These are phyloP conservation scores for Ustilago shanxiensis DNA, from an alignment of 1,284 basidiomycete species.

Conservation along the genomic window DNA sequence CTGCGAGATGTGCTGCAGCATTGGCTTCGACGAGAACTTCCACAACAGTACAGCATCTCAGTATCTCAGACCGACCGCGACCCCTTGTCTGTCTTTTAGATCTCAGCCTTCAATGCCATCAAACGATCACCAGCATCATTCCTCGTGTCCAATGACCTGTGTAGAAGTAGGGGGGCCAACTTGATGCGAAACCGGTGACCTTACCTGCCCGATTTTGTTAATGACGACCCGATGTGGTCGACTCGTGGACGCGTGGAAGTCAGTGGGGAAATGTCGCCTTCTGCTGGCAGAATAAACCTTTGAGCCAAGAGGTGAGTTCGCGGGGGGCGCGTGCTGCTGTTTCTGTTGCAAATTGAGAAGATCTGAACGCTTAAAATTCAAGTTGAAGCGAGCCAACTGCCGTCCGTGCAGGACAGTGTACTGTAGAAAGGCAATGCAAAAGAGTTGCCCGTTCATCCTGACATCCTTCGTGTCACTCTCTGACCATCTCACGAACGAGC, in stretches of 20 bases:
- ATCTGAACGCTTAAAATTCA: conserved; percentile 14
- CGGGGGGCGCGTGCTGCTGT: not conserved
- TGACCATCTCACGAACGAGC: not conserved
- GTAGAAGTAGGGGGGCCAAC: not conserved
- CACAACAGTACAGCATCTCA: conserved; percentile 17
- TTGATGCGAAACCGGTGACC: not conserved
- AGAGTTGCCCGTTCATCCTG: not conserved
- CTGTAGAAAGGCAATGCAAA: not conserved
- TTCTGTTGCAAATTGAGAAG: conserved; percentile 18
- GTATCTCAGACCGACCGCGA: conserved; percentile 45
- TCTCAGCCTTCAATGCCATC: not conserved
- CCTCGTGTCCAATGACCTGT: too few relatives aligned
- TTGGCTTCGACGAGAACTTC: conserved; percentile 37
- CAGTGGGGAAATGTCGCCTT: conserved; percentile 1
- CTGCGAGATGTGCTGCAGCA: conserved; percentile 52
- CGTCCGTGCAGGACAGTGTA: conserved; percentile 24
- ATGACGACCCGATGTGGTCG: conserved; percentile 2
- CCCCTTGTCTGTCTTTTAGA: conserved; percentile 48
- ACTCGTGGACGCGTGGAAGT: conserved; percentile 45
- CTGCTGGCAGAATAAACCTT: not conserved
- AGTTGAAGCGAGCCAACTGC: not conserved
- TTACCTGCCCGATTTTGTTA: not conserved
- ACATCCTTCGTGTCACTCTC: not conserved
- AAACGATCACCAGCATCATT: not conserved
- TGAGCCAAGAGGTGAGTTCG: not conserved